These are phyloP conservation scores for Gonapodya sp. DNA, from an alignment of 192 early-diverging fungal genomes.

Conservation along the genomic window DNA sequence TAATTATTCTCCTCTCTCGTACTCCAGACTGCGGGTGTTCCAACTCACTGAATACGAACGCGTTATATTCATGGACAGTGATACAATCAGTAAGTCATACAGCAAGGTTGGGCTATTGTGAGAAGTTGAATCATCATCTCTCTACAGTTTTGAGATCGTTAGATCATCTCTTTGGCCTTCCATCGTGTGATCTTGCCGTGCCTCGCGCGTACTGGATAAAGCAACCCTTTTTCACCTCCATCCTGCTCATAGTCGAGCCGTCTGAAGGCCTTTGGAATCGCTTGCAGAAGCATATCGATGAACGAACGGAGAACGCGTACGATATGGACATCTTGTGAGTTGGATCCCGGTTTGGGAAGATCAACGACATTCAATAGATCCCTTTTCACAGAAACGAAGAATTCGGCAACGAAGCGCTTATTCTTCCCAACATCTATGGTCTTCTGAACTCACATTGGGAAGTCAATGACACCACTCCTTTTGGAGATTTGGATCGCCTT, in stretches of 20 bases:
- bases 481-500: neutral
- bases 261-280: neutral
- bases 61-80: neutral
- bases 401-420: neutral
- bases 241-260: neutral
- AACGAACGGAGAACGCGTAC: neutral
- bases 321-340: neutral
- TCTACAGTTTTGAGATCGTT: neutral
- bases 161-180: neutral
- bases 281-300: neutral
- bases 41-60: neutral
- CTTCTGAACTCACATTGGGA: neutral
- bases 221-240: neutral
- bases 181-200: neutral
- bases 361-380: neutral
- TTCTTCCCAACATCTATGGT: neutral
- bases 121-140: neutral
- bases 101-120: neutral
- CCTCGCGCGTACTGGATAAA: neutral
- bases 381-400: neutral
- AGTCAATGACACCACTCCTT: neutral
- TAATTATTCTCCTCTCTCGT: neutral
- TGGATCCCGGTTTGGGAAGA: neutral
- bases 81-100: neutral
- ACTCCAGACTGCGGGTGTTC: neutral